Base-by-base conservation (phyloP, 345 rosid genomes). In the Euphorbia peplus region DNA sequence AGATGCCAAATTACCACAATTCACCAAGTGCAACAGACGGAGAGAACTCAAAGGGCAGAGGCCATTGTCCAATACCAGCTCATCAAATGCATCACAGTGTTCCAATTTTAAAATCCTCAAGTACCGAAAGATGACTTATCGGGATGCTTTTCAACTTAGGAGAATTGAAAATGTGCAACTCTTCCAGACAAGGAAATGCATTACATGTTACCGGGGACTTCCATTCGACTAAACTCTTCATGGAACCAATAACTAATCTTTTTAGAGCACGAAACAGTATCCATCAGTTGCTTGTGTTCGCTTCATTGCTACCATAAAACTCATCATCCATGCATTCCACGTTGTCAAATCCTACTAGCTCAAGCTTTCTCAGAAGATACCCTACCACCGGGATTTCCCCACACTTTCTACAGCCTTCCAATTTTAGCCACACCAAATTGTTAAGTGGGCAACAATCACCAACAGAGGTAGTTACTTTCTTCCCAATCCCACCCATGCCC, bases 401-500 rank as follows among this genome's bases (percentile, higher is more conserved):
- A 22, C 37, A 69, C 4, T 30, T 47, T 8, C 25, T 16, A 10
- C 46, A 59, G 63, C 42, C 42, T 59, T 32, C 42, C 42, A 59
- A 59, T 59, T 32, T 32, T 21, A 59, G 42, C 63, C 11, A 0
- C 22, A 32, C n/a, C 42, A 59, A 15, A 59, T 59, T 30, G n/a
- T 59, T 59, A 4, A 59, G 24, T 59, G 32, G 1, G 5, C 4
- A 54, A 4, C 13, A 22, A 54, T 22, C 12, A 54, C 30, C 29
- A 54, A 0, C 59, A 54, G 8, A 19, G 8, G 13, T 19, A 21
- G 30, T 25, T 3, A 21, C 30, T 22, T 54, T 54, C 28, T 78
- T 78, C 15, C 81, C 81, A 22, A 78, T 32, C 7, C 81, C 78
- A 0, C 52, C 59, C 75, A 78, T 78, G 2, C 81, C 78, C n/a